Conservation (phyloP, 495 filamentous ascomycete genomes). For the Neurospora sp. region DNA sequence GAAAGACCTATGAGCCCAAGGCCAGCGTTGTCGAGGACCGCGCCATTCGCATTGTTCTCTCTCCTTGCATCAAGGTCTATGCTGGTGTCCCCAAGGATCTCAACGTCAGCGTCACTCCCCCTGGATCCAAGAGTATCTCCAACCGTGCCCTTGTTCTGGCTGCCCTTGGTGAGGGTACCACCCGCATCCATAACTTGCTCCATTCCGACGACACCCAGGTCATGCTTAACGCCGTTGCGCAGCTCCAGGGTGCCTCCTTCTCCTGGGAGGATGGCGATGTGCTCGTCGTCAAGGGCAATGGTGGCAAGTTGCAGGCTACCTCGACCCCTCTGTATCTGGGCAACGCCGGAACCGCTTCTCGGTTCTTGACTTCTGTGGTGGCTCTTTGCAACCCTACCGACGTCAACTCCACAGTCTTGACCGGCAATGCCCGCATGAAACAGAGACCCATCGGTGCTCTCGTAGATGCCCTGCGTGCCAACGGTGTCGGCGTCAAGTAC, state of each 20-base stretch:
- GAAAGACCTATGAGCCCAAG: conserved; percentile 72
- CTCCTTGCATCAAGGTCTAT: conserved; percentile 62
- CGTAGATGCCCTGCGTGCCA: conserved; percentile 80
- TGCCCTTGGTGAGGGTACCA: conserved; percentile 78
- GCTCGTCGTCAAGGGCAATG: conserved; percentile 81
- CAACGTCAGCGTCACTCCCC: conserved; percentile 70
- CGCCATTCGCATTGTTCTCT: conserved; percentile 75
- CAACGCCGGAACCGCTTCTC: conserved; percentile 91
- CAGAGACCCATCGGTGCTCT: conserved; percentile 84
- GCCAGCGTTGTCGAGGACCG: conserved; percentile 81
- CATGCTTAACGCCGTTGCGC: conserved; percentile 82
- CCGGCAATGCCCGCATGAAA: conserved; percentile 95
- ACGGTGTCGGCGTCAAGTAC: conserved; percentile 76
- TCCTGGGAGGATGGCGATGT: conserved; percentile 90
- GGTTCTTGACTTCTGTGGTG: conserved; percentile 90
- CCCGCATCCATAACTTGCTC: conserved; percentile 80
- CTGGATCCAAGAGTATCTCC: conserved; percentile 95
- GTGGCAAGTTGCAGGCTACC: conserved; percentile 72
- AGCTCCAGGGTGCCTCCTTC: conserved; percentile 81
- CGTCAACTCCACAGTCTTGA: conserved; percentile 64
- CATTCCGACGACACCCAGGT: conserved; percentile 96
- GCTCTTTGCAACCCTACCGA: conserved; percentile 61
- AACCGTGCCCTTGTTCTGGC: conserved; percentile 91
- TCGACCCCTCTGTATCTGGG: conserved; percentile 76
- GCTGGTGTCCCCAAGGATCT: conserved; percentile 54